phyloP scores from a whole-genome alignment of 1,139 yeast species.

The Taphrina wiesneri region DNA sequence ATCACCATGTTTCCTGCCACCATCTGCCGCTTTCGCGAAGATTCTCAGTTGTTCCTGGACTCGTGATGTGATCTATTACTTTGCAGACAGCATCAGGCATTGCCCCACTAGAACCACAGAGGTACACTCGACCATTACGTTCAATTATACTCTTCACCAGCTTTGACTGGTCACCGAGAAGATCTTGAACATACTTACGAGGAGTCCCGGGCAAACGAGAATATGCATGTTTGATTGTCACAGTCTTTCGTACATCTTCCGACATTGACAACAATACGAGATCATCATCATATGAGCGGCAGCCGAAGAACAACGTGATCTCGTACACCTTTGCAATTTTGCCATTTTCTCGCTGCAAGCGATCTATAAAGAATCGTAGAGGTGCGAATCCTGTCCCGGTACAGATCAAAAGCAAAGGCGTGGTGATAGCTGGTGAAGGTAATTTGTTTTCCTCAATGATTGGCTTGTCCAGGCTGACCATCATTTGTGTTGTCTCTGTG shows the following conservation, averaged over 20 bases:
- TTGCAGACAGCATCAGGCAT: conserved; percentile 91
- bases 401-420: conserved; percentile 63
- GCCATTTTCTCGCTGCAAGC: conserved; percentile 42
- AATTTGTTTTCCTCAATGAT: conserved; percentile 51
- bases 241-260: conserved; percentile 59
- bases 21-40: conserved; percentile 65
- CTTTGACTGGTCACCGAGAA: conserved; percentile 55
- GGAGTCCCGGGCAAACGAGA: conserved; percentile 40
- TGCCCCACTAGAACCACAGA: conserved; percentile 86
- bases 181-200: conserved; percentile 73
- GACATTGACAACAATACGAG: conserved; percentile 57
- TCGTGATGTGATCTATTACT: conserved; percentile 62
- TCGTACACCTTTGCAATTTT: conserved; percentile 14
- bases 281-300: conserved; percentile 67
- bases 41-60: conserved; percentile 53
- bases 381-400: conserved; percentile 99
- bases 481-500: not conserved
- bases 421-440: conserved; percentile 34
- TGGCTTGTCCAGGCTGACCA: not conserved
- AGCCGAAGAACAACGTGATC: conserved; percentile 69
- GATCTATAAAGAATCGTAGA: conserved; percentile 88
- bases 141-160: conserved; percentile 57
- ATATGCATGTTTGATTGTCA: conserved; percentile 12
- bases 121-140: conserved; percentile 66
- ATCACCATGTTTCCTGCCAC: conserved; percentile 87